Evolutionary conservation across 208 protist genomes (phyloP), one percentile per base, ranked within the genome.

Genomic region (Acanthamoeba culbertsoni): DNA sequence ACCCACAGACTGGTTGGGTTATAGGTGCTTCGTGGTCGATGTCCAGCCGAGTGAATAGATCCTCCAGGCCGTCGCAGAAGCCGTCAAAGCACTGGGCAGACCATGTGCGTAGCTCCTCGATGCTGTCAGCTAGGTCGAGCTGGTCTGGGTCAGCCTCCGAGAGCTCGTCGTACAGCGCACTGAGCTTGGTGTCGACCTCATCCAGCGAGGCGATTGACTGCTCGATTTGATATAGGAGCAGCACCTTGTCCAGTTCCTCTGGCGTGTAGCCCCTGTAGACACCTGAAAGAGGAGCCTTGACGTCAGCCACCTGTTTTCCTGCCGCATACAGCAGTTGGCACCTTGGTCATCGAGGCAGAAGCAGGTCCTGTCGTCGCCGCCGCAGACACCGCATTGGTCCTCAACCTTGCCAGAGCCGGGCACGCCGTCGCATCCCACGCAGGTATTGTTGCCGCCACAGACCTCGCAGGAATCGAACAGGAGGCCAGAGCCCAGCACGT

Each of bases 391-490:
- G 46, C 77, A 88, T 0, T 23, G 46, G 48, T 88, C 77, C 1
- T 62, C 0, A 0, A 88, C 77, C 77, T 88, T 88, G 77, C 77
- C 77, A 16, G 48, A 63, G 26, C 77, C 77, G 33, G 51, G 51
- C 31, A 88, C 77, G 45, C 77, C 77, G 28, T 88, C 77, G 77
- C 77, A 88, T 5, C 77, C 77, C n/a, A 63, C 51, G 77, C 77
- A 88, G 46, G 43, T 62, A 48, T 62, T 62, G 46, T 88, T 43
- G 48, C 77, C 77, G 45, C 77, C 77, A 48, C 77, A 88, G 0
- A 63, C 18, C 0, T 1, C 42, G 46, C 77, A 88, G 4, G 43
- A 55, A 23, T 88, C 77, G 16, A 0, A 3, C 7, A 88, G 2
- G 18, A 45, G 8, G 48, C 77, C 77, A 6, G 48, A 63, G 42